A percentile compares a stretch with the other conserved stretches of the same genome.
phyloP scores from a whole-genome alignment of 2,329 filamentous ascomycete genomes.

The Zymoseptoria crescenta region DNA sequence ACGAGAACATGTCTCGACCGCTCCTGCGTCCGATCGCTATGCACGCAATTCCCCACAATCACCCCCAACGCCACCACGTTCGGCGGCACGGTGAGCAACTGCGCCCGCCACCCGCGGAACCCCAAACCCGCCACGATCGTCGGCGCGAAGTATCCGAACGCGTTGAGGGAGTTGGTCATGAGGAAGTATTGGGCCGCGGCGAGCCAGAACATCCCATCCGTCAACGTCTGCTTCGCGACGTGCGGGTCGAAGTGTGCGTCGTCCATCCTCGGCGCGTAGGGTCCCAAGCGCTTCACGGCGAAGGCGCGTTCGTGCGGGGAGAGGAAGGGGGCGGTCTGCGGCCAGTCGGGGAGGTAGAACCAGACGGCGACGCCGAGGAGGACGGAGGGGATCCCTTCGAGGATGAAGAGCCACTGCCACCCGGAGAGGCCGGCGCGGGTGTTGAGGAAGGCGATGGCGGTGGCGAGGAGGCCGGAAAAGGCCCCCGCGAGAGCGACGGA shows the following conservation, averaged over 20 bases:
- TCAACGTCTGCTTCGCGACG: constrained; percentile 33
- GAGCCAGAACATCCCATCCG: constrained; percentile 41
- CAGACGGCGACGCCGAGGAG: constrained; percentile 34
- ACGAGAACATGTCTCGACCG: background rate
- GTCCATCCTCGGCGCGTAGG: constrained; percentile 9
- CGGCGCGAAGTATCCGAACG: constrained; percentile 53
- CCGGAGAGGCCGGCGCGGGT: constrained; percentile 23
- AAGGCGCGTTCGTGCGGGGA: constrained; percentile 35
- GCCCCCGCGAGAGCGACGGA: constrained; percentile 66
- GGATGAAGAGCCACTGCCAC: constrained; percentile 23
- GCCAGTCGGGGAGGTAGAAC: constrained; percentile 53
- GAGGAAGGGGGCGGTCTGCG: constrained; percentile 49
- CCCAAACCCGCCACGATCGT: constrained; percentile 44
- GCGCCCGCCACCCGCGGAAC: constrained; percentile 35
- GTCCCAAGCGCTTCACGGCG: constrained; percentile 34
- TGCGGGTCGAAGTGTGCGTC: constrained; percentile 30
- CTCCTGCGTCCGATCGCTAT: background rate
- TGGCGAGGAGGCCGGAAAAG: constrained; percentile 53
- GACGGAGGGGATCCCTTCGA: constrained; percentile 26
- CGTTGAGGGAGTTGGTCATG: constrained; percentile 59
- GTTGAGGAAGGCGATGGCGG: constrained; percentile 29
- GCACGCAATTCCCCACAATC: constrained; percentile 12
- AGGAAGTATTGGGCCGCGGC: constrained; percentile 28
- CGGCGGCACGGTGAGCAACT: constrained; percentile 39
- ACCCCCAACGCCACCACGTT: constrained; percentile 30